These are phyloP conservation scores for Poa annua DNA, from an alignment of 176 grass and related monocot species.

Conservation along the genomic window DNA sequence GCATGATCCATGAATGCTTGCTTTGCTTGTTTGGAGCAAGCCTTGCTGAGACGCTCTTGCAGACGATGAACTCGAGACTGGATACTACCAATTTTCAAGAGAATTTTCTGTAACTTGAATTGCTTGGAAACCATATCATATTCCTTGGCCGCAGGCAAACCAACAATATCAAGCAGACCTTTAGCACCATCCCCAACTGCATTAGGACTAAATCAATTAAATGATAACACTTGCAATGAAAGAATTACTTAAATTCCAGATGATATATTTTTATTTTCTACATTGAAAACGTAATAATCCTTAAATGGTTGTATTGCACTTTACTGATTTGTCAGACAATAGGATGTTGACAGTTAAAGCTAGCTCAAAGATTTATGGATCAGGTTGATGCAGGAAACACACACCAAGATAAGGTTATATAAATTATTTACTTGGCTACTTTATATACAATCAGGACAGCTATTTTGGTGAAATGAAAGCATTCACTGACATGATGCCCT, in stretches of 20 bases:
- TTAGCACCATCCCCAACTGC: constrained; percentile 53
- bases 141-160: constrained; percentile 57
- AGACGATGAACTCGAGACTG: constrained; percentile 64
- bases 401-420: background rate
- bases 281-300: constrained; percentile 23
- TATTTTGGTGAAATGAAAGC: constrained; percentile 1
- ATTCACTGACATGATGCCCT: background rate
- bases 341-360: background rate
- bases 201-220: constrained; percentile 39
- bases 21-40: constrained; percentile 48
- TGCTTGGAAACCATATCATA: constrained; percentile 47
- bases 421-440: constrained; percentile 26
- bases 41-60: constrained; percentile 58
- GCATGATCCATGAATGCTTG: constrained; percentile 29
- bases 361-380: constrained; percentile 1
- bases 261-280: constrained; percentile 27
- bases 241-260: constrained; percentile 1
- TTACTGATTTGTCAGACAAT: constrained; percentile 32
- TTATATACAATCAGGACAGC: background rate
- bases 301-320: background rate
- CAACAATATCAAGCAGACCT: constrained; percentile 56
- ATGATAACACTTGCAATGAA: constrained; percentile 14
- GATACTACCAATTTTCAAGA: constrained; percentile 59
- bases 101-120: constrained; percentile 52
- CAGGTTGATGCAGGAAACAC: constrained; percentile 2